phyloP scores from a whole-genome alignment of 1,284 basidiomycete species.

The Anthracocystis panici-leucophaei region DNA sequence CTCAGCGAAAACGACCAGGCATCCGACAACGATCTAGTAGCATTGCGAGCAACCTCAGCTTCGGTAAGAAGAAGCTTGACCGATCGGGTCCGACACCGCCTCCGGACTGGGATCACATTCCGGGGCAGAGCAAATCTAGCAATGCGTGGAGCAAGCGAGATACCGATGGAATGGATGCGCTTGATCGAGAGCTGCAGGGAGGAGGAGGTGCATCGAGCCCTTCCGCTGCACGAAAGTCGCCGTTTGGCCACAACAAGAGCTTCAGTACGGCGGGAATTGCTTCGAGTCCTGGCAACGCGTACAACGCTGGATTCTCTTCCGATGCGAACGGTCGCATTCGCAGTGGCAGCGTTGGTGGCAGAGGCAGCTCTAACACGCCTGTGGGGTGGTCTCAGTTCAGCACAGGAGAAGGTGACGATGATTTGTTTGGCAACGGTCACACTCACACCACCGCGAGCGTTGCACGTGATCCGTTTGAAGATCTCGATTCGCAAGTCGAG shows the following conservation, averaged over 20 bases:
- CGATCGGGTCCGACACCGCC: slow-evolving; percentile 39
- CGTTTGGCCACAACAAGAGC: slow-evolving; percentile 19
- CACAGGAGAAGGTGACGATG: slow-evolving; percentile 20
- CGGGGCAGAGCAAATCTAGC: slow-evolving; percentile 32
- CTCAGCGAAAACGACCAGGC: slow-evolving; percentile 27
- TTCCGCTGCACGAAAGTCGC: slow-evolving; percentile 22
- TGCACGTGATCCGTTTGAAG: slow-evolving; percentile 32
- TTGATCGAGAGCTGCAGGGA: slow-evolving; percentile 61
- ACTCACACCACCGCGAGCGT: not conserved
- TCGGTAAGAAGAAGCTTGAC: slow-evolving; percentile 43
- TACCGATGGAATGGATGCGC: slow-evolving; percentile 49
- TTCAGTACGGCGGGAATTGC: slow-evolving; percentile 9
- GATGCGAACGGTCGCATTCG: slow-evolving; percentile 12
- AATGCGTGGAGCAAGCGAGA: slow-evolving; percentile 20
- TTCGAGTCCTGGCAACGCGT: slow-evolving; percentile 6
- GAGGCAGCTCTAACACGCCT: slow-evolving; percentile 31
- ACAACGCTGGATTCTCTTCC: not conserved
- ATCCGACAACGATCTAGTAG: slow-evolving; percentile 40
- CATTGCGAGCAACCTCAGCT: slow-evolving; percentile 43
- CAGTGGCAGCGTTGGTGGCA: slow-evolving; percentile 22
- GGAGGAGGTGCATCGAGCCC: slow-evolving; percentile 21
- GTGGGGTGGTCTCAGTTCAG: slow-evolving; percentile 47
- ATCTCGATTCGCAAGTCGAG: slow-evolving; percentile 16
- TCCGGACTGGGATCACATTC: slow-evolving; percentile 43
- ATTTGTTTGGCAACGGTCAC: slow-evolving; percentile 22